Evolutionary conservation across 352 stramenopile genomes (phyloP), one percentile per base, ranked within the genome.

Genomic region (Phytopythium ostracodes): DNA sequence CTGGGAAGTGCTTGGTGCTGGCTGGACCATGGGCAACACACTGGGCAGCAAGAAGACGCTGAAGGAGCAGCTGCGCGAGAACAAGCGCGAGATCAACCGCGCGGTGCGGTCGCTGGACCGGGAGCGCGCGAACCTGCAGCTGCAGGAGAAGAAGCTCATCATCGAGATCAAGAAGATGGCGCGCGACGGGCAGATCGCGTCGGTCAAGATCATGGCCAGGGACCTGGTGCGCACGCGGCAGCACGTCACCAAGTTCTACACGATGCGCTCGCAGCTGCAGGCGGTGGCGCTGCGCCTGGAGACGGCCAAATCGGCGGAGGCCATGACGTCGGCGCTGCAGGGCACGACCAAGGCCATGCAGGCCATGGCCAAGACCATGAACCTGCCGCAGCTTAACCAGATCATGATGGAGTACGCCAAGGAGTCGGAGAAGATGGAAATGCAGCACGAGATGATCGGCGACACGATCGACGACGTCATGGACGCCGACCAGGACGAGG

Each of bases 351-450:
- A 84, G 53, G 85, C 84, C 8, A 89, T 94, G 76, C 86, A 92
- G 68, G 64, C 80, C 20, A 92, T 92, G 96, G 95, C 93, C 2
- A 91, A 96, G 54, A 97, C 96, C 14, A 99, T 99, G 95, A 90
- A 99, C 75, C 77, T 98, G 31, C 94, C 94, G 17, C 77, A 78
- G 22, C 91, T 99, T 27, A 98, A 97, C 66, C 97, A 99, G 81
- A 99, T 99, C 83, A 98, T 99, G 92, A 92, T 96, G 65, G 96
- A 99, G 59, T 99, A 99, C 76, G 96, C 96, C 54, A 95, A 96
- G 65, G 96, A 99, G 77, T 99, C 98, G 76, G 95, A 98, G 77
- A 97, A 97, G 71, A 97, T 96, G 63, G 96, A 99, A 76, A 96
- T 99, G 79, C 97, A 96, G 65, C 92, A 98, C 74, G 97, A 99